Conservation (phyloP, 169 alveolate genomes). For the Theileria parva region DNA sequence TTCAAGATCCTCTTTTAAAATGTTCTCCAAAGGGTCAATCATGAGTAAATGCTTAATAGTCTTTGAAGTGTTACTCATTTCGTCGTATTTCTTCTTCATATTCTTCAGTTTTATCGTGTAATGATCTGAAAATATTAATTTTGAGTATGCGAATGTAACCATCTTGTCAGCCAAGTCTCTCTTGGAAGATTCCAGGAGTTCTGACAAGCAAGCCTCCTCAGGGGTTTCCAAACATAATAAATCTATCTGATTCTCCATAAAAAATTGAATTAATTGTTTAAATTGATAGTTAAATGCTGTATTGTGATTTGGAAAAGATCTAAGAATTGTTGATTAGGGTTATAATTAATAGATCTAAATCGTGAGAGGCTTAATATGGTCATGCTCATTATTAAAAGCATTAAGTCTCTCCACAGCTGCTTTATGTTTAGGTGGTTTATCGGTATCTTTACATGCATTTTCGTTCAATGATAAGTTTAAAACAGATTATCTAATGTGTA, state of each 20-base stretch:
- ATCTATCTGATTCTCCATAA: neutral
- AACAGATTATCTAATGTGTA: neutral
- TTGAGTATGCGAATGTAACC: neutral
- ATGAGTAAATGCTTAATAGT: neutral
- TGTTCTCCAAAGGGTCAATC: neutral
- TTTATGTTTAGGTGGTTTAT: too few species aligned
- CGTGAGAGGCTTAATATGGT: too few species aligned
- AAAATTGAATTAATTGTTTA: too few species aligned
- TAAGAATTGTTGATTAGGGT: neutral
- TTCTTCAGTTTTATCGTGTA: neutral
- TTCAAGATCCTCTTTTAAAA: neutral
- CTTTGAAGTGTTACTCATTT: neutral
- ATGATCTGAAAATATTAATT: neutral
- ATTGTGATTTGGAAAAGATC: too few species aligned
- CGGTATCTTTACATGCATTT: too few species aligned
- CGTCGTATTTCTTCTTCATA: neutral
- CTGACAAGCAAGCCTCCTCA: neutral
- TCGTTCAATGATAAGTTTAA: too few species aligned
- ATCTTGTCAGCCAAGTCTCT: neutral
- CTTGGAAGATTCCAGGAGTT: neutral
- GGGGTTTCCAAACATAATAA: neutral
- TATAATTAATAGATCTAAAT: too few species aligned
- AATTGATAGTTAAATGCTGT: too few species aligned
- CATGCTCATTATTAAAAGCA: too few species aligned
- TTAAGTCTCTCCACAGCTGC: too few species aligned